Evolutionary conservation across 768 basidiomycete species (phyloP).

Genomic region (Panellus pusillus): DNA sequence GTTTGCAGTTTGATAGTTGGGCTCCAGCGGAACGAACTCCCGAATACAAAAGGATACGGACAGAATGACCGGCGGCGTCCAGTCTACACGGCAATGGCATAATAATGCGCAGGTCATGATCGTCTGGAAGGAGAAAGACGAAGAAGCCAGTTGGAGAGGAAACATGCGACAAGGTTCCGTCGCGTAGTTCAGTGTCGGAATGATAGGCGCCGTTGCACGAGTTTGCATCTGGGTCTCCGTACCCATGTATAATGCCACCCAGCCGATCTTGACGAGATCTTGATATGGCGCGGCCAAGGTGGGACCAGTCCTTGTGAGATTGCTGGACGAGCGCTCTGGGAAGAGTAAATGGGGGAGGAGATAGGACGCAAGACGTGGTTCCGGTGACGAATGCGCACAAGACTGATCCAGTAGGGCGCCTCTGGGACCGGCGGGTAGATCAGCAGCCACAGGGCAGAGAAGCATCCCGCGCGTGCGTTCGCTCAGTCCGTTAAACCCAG

Average conservation of each 20-base stretch:
- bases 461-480: conserved; percentile 37
- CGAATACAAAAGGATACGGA: conserved; percentile 33
- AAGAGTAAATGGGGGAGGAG: conserved; percentile 64
- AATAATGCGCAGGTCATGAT: conserved; percentile 34
- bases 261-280: conserved; percentile 24
- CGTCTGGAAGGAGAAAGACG: conserved; percentile 34
- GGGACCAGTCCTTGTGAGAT: conserved; percentile 23
- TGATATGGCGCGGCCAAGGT: conserved; percentile 18
- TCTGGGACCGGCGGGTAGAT: conserved; percentile 43
- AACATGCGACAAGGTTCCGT: too few relatives aligned
- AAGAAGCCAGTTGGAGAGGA: conserved; percentile 26
- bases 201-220: conserved; percentile 17
- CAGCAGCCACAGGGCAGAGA: conserved; percentile 38
- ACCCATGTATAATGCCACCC: conserved; percentile 20
- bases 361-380: conserved; percentile 43
- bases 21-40: conserved; percentile 5
- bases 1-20: conserved; percentile 14
- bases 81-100: conserved; percentile 38
- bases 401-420: conserved; percentile 30
- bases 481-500: conserved; percentile 39
- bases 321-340: conserved; percentile 32
- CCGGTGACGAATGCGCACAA: conserved; percentile 32
- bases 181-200: too few relatives aligned
- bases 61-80: conserved; percentile 27
- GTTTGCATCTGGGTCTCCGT: conserved; percentile 15